A percentile compares a stretch with the other conserved stretches of the same genome.
Conservation (phyloP, 2,329 filamentous ascomycete species). For the Claviceps spartinae region DNA sequence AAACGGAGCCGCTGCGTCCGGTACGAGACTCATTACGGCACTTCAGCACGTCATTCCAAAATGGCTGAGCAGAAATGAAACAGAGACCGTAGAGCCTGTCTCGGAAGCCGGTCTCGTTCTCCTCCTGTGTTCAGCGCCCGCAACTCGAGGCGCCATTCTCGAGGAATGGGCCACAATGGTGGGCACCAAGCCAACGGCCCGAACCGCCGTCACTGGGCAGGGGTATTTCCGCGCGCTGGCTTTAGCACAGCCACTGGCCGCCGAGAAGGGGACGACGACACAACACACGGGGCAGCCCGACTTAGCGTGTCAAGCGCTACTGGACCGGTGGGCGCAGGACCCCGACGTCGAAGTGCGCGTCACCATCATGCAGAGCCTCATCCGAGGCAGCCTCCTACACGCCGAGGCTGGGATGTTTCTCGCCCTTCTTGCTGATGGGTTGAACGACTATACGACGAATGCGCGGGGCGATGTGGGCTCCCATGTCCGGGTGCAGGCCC, state of each 20-base stretch:
- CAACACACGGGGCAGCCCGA: conserved; percentile 9
- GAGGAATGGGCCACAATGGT: conserved; percentile 33
- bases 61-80: conserved; percentile 38
- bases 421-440: conserved; percentile 36
- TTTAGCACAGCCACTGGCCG: conserved; percentile 31
- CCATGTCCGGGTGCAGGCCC: conserved; percentile 65
- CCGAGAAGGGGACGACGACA: conserved; percentile 3
- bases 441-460: conserved; percentile 87
- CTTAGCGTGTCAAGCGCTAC: conserved; percentile 30
- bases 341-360: conserved; percentile 37
- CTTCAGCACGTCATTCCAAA: conserved; percentile 23
- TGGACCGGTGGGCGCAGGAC: conserved; percentile 39
- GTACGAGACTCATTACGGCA: conserved; percentile 12
- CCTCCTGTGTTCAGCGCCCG: conserved; percentile 28
- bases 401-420: conserved; percentile 29
- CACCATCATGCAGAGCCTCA: conserved; percentile 41
- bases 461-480: conserved; percentile 84
- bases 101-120: conserved; percentile 38
- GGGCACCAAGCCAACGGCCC: conserved; percentile 18
- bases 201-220: conserved; percentile 24
- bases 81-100: conserved; percentile 33
- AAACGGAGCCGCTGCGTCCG: conserved; percentile 6
- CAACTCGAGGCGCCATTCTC: conserved; percentile 26
- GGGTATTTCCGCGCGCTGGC: conserved; percentile 42
- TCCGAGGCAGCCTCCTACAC: conserved; percentile 30